Evolutionary conservation across 306 rosid species (phyloP).

Genomic region (Medicago ruthenica): DNA sequence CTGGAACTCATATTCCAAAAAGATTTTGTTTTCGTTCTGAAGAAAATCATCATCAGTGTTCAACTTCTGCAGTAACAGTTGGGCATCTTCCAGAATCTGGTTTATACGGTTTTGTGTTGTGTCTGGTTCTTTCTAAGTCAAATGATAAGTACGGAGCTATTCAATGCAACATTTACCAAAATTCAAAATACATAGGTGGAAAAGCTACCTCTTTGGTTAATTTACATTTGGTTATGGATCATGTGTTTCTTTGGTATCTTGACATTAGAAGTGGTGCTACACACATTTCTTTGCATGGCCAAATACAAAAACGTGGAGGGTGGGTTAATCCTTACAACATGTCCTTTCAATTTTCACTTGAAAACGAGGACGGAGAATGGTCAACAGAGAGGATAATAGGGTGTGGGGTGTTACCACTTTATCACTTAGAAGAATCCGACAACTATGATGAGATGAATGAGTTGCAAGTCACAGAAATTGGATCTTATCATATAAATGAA

Average conservation of each 20-base stretch:
- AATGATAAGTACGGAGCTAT: too few relatives aligned
- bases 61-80: background rate
- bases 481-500: background rate
- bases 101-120: conserved; percentile 18
- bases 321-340: background rate
- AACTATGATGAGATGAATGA: background rate
- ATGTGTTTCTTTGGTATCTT: conserved; percentile 23
- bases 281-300: background rate
- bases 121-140: conserved; percentile 18
- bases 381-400: background rate
- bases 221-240: conserved; percentile 4
- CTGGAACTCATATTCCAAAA: background rate
- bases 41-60: background rate
- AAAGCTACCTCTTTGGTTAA: background rate
- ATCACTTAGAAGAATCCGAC: conserved; percentile 1
- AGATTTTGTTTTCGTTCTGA: background rate
- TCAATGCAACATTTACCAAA: background rate
- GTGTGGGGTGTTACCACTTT: conserved; percentile 20
- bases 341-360: background rate
- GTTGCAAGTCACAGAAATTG: background rate
- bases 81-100: background rate
- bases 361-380: background rate
- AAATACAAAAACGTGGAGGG: background rate
- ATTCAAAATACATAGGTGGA: background rate
- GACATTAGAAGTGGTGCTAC: background rate